phyloP scores from a whole-genome alignment of 306 rosid species.

The Coriaria nepalensis region DNA sequence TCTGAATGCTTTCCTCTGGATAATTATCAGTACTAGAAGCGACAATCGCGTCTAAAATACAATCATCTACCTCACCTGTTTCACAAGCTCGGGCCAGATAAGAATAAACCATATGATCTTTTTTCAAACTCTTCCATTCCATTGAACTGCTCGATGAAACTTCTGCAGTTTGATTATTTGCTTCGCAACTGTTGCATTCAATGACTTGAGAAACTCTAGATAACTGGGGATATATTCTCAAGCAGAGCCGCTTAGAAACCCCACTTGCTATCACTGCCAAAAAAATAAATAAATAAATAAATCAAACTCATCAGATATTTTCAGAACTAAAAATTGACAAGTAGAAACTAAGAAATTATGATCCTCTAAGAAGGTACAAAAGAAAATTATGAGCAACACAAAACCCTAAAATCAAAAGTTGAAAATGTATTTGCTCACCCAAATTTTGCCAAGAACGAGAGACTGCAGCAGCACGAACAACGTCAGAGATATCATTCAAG shows the following conservation, averaged over 20 bases:
- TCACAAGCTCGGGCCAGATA: constrained; percentile 25
- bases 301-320: too few species aligned
- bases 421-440: constrained; percentile 40
- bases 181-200: constrained; percentile 33
- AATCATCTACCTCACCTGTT: constrained; percentile 22
- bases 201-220: constrained; percentile 34
- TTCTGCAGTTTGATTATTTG: constrained; percentile 23
- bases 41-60: constrained; percentile 38
- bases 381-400: too few species aligned
- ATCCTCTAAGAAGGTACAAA: too few species aligned
- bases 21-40: constrained; percentile 94
- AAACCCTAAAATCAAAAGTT: not conserved
- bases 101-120: constrained; percentile 53
- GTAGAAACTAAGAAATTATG: too few species aligned
- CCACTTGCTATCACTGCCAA: constrained; percentile 61
- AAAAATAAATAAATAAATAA: too few species aligned
- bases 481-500: constrained; percentile 59
- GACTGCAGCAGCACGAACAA: constrained; percentile 38
- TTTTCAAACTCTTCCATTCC: constrained; percentile 43
- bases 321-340: too few species aligned
- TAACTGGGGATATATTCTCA: constrained; percentile 75
- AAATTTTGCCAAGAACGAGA: constrained; percentile 48
- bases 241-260: constrained; percentile 62
- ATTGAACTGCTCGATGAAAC: constrained; percentile 47
- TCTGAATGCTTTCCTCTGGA: constrained; percentile 60